A percentile compares a stretch with the other conserved stretches of the same genome.
phyloP scores from a whole-genome alignment of 2,329 filamentous ascomycete genomes.

The Nigrospora oryzae region DNA sequence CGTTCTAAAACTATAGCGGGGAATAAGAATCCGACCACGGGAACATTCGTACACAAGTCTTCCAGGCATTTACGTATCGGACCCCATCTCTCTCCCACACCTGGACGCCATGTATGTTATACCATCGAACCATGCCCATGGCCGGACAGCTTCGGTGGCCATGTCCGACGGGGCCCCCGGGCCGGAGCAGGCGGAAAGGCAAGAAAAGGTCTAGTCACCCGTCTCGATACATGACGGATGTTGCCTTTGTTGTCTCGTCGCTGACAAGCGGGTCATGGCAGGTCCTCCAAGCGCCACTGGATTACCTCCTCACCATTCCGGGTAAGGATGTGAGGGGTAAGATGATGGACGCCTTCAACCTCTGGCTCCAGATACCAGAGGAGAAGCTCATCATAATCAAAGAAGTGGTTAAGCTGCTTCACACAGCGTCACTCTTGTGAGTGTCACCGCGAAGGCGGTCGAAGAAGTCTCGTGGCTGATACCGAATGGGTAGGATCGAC shows the following conservation, averaged over 20 bases:
- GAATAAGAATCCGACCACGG: no score
- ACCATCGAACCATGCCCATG: no score
- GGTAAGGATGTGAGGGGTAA: slow-evolving; percentile 80
- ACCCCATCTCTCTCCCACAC: no score
- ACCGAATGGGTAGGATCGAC: slow-evolving; percentile 42
- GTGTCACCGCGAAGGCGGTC: not conserved
- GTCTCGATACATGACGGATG: not conserved
- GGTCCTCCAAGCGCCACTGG: slow-evolving; percentile 68
- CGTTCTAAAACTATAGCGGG: no score
- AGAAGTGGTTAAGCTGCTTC: slow-evolving; percentile 73
- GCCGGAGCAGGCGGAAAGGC: not conserved
- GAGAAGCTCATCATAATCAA: slow-evolving; percentile 67
- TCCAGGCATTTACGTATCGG: no score
- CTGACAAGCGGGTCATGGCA: slow-evolving; percentile 11
- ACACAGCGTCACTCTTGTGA: slow-evolving; percentile 67
- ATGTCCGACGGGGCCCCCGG: not conserved
- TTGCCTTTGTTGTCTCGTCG: not conserved
- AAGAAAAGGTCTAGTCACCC: not conserved
- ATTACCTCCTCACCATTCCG: slow-evolving; percentile 70
- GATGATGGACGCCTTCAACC: slow-evolving; percentile 74
- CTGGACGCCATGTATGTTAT: no score
- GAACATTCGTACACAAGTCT: no score
- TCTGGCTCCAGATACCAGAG: slow-evolving; percentile 67
- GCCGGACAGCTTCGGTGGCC: not conserved
- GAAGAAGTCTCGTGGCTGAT: not conserved